Percentiles rank a stretch among this genome's conserved stretches.
These are phyloP conservation scores for Bipolaris victoriae DNA, from an alignment of 2,329 filamentous ascomycete species.

Conservation along the genomic window DNA sequence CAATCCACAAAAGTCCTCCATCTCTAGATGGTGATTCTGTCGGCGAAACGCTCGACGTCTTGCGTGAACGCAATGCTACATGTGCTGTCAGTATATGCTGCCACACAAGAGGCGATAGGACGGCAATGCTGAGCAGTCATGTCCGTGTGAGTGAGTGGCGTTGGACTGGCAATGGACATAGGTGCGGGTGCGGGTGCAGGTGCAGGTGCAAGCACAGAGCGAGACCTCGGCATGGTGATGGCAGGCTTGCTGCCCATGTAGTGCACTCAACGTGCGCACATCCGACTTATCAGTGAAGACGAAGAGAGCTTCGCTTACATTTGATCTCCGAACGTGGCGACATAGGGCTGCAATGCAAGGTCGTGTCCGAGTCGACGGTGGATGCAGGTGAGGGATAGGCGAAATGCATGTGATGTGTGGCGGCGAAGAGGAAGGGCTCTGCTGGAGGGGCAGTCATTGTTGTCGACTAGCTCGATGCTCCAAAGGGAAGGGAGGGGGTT, in stretches of 20 bases:
- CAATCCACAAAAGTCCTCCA: slow-evolving; percentile 41
- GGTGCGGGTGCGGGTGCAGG: neutral
- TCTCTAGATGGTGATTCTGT: slow-evolving; percentile 9
- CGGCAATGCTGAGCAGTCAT: neutral
- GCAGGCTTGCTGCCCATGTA: neutral
- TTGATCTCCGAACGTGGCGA: slow-evolving; percentile 25
- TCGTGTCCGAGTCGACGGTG: slow-evolving; percentile 28
- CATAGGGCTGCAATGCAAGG: slow-evolving; percentile 32
- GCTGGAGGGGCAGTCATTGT: slow-evolving; percentile 34
- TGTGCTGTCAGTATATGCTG: slow-evolving; percentile 10
- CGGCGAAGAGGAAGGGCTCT: slow-evolving; percentile 32
- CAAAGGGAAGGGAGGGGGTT: neutral
- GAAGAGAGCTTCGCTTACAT: slow-evolving; percentile 31
- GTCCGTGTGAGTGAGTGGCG: neutral
- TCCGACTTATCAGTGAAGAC: slow-evolving; percentile 5
- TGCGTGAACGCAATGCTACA: slow-evolving; percentile 16
- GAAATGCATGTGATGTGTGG: slow-evolving; percentile 25
- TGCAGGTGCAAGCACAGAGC: neutral
- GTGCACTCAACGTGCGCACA: neutral
- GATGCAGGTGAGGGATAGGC: slow-evolving; percentile 33
- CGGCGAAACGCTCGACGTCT: slow-evolving; percentile 17
- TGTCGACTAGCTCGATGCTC: slow-evolving; percentile 16
- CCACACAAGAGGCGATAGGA: neutral
- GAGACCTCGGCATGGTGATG: no score
- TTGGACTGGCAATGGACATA: neutral